Conservation (phyloP, 495 filamentous ascomycete species). For the Hamigera avellanea region DNA sequence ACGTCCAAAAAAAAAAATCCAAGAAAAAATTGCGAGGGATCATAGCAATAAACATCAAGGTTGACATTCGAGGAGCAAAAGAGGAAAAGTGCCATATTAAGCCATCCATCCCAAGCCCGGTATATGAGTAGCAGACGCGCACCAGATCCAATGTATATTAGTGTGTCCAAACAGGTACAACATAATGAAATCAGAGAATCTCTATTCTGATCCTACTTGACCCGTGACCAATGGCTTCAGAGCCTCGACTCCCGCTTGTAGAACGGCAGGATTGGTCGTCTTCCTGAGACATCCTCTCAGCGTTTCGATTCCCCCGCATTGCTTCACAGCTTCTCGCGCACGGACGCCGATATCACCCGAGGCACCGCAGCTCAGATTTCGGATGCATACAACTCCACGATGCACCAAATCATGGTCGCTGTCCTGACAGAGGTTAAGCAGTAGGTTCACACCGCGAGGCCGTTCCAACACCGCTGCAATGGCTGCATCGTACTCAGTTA, state of each 20-base stretch:
- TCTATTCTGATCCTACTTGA: conserved; percentile 3
- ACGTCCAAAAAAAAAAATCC: no score
- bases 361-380: conserved; percentile 31
- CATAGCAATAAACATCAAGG: no score
- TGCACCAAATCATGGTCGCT: conserved; percentile 64
- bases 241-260: conserved; percentile 51
- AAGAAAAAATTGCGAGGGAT: neutral
- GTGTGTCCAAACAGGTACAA: neutral
- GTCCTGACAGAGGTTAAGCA: conserved; percentile 66
- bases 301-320: conserved; percentile 43
- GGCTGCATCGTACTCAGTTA: conserved; percentile 65
- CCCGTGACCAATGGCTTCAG: conserved; percentile 42
- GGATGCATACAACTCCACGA: conserved; percentile 65
- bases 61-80: no score
- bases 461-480: conserved; percentile 56
- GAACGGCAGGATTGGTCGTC: conserved; percentile 48
- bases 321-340: conserved; percentile 26
- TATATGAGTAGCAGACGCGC: no score
- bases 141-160: neutral
- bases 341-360: conserved; percentile 29
- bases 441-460: conserved; percentile 54
- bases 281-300: conserved; percentile 53
- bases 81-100: no score
- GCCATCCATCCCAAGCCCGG: no score
- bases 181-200: neutral